A percentile compares a stretch with the other conserved stretches of the same genome.
phyloP scores from a whole-genome alignment of 23 red algal species.

The Gracilaria vermiculophylla region DNA sequence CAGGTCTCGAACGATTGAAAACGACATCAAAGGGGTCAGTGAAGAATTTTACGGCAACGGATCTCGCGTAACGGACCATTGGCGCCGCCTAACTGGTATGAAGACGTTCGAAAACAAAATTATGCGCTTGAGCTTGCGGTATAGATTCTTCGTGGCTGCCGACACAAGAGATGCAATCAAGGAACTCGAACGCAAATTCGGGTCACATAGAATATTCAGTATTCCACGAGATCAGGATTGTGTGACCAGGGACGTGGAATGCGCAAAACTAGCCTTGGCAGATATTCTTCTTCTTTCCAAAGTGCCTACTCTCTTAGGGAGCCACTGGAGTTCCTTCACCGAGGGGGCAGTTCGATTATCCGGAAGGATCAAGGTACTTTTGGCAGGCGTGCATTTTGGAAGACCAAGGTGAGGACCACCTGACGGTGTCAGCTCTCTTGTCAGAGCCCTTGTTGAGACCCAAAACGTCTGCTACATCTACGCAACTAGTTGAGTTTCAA shows the following conservation, averaged over 20 bases:
- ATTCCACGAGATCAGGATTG: constrained; percentile 51
- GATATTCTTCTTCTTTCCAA: constrained; percentile 66
- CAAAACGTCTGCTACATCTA: no score
- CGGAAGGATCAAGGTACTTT: constrained; percentile 51
- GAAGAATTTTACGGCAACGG: constrained; percentile 57
- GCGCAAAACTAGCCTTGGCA: constrained; percentile 62
- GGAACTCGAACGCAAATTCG: constrained; percentile 40
- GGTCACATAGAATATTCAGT: constrained; percentile 65
- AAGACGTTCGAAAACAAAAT: constrained; percentile 66
- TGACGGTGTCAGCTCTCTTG: no score
- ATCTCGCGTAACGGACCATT: constrained; percentile 55
- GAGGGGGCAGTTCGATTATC: constrained; percentile 70
- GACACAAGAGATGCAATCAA: constrained; percentile 59
- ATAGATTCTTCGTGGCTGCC: constrained; percentile 68
- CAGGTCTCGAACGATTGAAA: constrained; percentile 59
- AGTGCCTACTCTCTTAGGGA: constrained; percentile 62
- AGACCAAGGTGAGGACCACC: background rate
- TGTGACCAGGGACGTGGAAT: constrained; percentile 55
- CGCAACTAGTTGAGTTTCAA: no score
- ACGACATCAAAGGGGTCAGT: constrained; percentile 67
- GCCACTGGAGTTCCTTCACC: constrained; percentile 82
- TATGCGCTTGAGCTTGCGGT: constrained; percentile 22
- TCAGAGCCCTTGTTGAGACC: no score
- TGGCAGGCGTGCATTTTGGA: constrained; percentile 78
- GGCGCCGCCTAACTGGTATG: constrained; percentile 56